phyloP scores from a whole-genome alignment of 768 basidiomycete species.

The Lactarius quietus region DNA sequence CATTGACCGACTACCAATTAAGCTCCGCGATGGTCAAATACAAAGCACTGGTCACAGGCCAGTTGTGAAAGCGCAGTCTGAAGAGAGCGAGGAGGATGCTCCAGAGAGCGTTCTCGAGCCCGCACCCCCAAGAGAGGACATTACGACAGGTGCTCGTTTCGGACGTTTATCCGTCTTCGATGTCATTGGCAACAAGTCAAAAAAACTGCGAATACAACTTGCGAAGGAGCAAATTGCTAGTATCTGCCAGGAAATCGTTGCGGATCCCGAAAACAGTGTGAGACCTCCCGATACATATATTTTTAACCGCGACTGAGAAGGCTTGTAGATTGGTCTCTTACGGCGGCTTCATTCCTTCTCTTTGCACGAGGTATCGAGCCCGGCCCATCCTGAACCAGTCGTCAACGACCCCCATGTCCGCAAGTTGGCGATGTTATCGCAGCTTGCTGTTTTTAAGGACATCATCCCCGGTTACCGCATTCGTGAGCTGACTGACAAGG shows the following conservation, averaged over 20 bases:
- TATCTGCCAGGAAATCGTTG: slow-evolving; percentile 90
- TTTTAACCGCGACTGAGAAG: slow-evolving; percentile 11
- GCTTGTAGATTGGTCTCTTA: slow-evolving; percentile 73
- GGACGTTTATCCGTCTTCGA: slow-evolving; percentile 79
- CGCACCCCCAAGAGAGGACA: slow-evolving; percentile 52
- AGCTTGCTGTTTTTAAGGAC: slow-evolving; percentile 93
- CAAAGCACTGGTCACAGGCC: slow-evolving; percentile 49
- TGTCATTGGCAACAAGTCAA: slow-evolving; percentile 62
- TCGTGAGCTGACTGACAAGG: slow-evolving; percentile 82
- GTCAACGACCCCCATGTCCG: slow-evolving; percentile 79
- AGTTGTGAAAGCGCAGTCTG: slow-evolving; percentile 28
- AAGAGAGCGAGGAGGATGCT: slow-evolving; percentile 37
- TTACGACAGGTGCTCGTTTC: slow-evolving; percentile 80
- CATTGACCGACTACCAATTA: slow-evolving; percentile 76
- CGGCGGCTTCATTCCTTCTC: slow-evolving; percentile 88
- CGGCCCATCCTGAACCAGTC: slow-evolving; percentile 65
- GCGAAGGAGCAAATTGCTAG: slow-evolving; percentile 94
- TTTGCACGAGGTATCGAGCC: slow-evolving; percentile 66
- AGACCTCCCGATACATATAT: slow-evolving; percentile 33
- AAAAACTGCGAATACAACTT: slow-evolving; percentile 59
- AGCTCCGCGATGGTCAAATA: slow-evolving; percentile 76
- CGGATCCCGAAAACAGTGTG: slow-evolving; percentile 94
- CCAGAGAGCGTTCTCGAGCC: slow-evolving; percentile 28
- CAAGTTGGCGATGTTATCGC: slow-evolving; percentile 83
- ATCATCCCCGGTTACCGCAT: slow-evolving; percentile 96